Base-by-base conservation (phyloP, 2,329 filamentous ascomycete species). In the Parasarocladium wereldwijsianum region DNA sequence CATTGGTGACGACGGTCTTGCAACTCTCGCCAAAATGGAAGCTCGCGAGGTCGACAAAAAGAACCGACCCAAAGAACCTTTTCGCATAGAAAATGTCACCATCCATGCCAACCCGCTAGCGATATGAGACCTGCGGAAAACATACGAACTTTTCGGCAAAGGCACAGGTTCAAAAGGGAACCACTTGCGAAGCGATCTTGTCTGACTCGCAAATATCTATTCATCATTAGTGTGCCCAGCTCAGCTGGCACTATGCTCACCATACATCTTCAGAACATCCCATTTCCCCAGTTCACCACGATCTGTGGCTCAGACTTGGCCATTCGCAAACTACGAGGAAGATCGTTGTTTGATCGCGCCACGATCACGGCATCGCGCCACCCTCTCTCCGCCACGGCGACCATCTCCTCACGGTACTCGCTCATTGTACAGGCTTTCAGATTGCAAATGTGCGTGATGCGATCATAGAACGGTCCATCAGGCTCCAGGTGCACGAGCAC, bases 101-200 rank as follows among this genome's bases (percentile, higher is more conserved):
- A 66, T 87, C 3, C 82, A 87, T 51, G 81, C 82, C 12, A 90
- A 90, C 43, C 82, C 82, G 1, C 46, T 87, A 37, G 81, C 82
- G 4, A 68, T 51, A 14, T 73, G 54, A 65, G 24, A 13, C 17
- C 8, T n/a, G 6, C 15, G 6, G 6, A 24, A 12, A 12, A 24
- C 12, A 12, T 24, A n/a, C n/a, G n/a, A 24, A 12, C 22, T 12
- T 22, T n/a, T 22, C 8, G n/a, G 20, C 20, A 24, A 24, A 24
- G 15, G 6, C 22, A 24, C 7, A 24, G 15, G 6, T n/a, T 13
- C 22, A 11, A n/a, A 24, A 24, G n/a, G 15, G 15, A 22, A 22
- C 20, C 20, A 22, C n/a, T 8, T 8, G 8, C n/a, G 8, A n/a
- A 8, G 8, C 8, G 8, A 8, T 22, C n/a, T n/a, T n/a, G 8